Evolutionary conservation across 2,329 filamentous ascomycete genomes (phyloP).

Genomic region (Albifimbria verrucaria): DNA sequence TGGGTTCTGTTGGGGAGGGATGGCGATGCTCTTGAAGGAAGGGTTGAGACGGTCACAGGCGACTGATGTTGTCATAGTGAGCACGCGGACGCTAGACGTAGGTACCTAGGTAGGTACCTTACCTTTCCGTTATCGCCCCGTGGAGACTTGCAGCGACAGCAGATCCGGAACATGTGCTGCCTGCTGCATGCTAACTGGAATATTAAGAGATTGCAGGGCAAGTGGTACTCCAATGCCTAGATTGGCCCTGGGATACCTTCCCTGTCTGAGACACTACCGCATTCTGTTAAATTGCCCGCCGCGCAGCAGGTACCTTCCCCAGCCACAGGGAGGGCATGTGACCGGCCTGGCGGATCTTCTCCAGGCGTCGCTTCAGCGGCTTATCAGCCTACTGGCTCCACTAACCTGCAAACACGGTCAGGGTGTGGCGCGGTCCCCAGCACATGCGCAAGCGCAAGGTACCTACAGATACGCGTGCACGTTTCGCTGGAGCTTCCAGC

Average conservation of each 20-base stretch:
- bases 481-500: not conserved
- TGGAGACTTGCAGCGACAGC: too few relatives aligned
- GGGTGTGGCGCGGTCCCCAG: not conserved
- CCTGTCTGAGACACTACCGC: not conserved
- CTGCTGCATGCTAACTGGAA: too few relatives aligned
- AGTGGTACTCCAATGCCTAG: too few relatives aligned
- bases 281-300: not conserved
- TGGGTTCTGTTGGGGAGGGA: not conserved
- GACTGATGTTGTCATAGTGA: slow-evolving; percentile 77
- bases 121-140: not conserved
- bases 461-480: not conserved
- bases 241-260: too few relatives aligned
- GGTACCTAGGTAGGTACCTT: not conserved
- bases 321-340: not conserved
- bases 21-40: not conserved
- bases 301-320: not conserved
- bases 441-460: too few relatives aligned
- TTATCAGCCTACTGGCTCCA: not conserved
- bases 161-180: too few relatives aligned
- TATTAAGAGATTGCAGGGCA: too few relatives aligned
- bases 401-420: not conserved
- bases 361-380: not conserved
- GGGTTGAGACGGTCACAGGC: not conserved
- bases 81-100: slow-evolving; percentile 1
- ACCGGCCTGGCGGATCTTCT: not conserved